A percentile compares a stretch with the other conserved stretches of the same genome.
These are phyloP conservation scores for Pisolithus microcarpus DNA, from an alignment of 768 basidiomycete genomes.

Conservation along the genomic window DNA sequence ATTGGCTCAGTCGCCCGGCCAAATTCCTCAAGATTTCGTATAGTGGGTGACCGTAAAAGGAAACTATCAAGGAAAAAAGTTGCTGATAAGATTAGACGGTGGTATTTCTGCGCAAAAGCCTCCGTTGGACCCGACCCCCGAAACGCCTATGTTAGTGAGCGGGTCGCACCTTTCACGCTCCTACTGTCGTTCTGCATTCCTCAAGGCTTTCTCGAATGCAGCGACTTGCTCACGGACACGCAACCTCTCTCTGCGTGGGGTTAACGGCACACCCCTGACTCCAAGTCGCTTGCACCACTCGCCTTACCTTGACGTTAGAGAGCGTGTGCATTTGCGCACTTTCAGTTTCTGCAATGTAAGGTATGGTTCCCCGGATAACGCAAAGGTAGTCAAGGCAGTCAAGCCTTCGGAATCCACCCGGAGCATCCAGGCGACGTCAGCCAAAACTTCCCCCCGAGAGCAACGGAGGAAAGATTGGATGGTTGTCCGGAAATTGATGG, in stretches of 20 bases:
- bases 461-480: slow-evolving; percentile 79
- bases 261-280: background rate
- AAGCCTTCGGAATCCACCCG: slow-evolving; percentile 1
- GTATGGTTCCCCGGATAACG: background rate
- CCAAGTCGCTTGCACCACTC: slow-evolving; percentile 6
- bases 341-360: slow-evolving; percentile 14
- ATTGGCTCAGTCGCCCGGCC: too few species aligned
- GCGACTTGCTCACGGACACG: background rate
- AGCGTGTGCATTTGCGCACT: slow-evolving; percentile 3
- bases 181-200: slow-evolving; percentile 16
- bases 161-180: slow-evolving; percentile 7
- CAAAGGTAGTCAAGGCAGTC: background rate
- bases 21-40: background rate
- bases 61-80: background rate
- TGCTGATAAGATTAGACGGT: background rate
- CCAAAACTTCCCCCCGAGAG: slow-evolving; percentile 24
- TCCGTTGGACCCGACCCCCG: background rate
- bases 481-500: slow-evolving; percentile 75
- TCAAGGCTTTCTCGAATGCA: slow-evolving; percentile 5
- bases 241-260: background rate
- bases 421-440: slow-evolving; percentile 3
- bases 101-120: background rate
- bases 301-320: background rate
- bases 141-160: slow-evolving; percentile 17
- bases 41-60: background rate